Evolutionary conservation across 345 rosid genomes (phyloP).

Genomic region (Eucalyptus cloeziana): DNA sequence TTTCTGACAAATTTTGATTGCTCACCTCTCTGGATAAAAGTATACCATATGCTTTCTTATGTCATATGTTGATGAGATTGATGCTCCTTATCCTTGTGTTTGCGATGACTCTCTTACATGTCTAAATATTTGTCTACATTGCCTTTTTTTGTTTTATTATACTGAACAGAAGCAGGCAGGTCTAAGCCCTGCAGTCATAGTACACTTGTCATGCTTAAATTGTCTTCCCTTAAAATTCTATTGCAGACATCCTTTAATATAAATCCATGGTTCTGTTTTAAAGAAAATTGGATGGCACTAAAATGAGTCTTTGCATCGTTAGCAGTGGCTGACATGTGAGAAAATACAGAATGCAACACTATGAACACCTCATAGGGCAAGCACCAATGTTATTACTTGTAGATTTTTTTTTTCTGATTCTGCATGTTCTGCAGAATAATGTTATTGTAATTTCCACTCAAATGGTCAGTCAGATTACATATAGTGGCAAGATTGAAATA

Average conservation of each 20-base stretch:
- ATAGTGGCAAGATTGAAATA: neutral
- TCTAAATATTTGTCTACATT: neutral
- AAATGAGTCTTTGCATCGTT: neutral
- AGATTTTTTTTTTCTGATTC: neutral
- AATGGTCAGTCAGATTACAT: neutral
- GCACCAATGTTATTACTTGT: neutral
- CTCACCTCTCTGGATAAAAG: slow-evolving; percentile 89
- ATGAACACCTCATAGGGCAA: neutral
- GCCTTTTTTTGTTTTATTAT: neutral
- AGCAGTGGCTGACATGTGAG: neutral
- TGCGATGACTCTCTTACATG: neutral
- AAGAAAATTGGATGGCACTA: neutral
- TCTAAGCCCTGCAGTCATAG: neutral
- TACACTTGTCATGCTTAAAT: neutral
- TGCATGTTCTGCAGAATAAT: neutral
- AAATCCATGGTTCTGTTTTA: neutral
- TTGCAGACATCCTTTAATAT: neutral
- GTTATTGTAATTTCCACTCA: neutral
- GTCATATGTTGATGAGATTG: neutral
- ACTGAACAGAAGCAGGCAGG: neutral
- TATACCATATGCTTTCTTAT: slow-evolving; percentile 1
- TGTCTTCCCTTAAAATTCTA: neutral
- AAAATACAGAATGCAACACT: neutral
- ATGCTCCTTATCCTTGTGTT: neutral
- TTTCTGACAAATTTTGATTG: slow-evolving; percentile 84